Conservation (phyloP, 352 stramenopile species). For the Phytophthora boehmeriae region DNA sequence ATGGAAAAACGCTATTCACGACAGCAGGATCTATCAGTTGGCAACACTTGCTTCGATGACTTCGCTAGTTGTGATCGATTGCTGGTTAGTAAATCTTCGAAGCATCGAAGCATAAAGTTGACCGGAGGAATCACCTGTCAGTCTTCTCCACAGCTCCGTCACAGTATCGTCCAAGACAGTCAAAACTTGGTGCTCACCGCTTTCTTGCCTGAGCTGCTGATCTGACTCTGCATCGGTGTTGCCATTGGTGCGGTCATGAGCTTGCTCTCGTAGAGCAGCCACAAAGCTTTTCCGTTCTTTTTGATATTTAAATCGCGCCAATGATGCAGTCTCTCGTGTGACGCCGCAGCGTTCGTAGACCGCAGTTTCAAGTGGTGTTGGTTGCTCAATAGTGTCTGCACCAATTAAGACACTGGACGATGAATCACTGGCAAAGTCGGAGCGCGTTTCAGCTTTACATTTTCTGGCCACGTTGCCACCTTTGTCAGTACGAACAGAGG, state of each 20-base stretch:
- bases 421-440: not conserved
- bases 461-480: not conserved
- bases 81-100: constrained; percentile 5
- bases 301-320: constrained; percentile 39
- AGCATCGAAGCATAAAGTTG: constrained; percentile 30
- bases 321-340: constrained; percentile 21
- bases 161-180: constrained; percentile 9
- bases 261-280: constrained; percentile 18
- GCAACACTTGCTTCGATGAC: constrained; percentile 1
- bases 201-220: constrained; percentile 8
- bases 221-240: not conserved
- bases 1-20: not conserved
- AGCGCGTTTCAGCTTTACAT: not conserved
- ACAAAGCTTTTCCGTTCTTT: constrained; percentile 32
- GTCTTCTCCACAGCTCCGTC: constrained; percentile 28
- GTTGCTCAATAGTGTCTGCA: constrained; percentile 19
- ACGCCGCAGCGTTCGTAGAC: constrained; percentile 39
- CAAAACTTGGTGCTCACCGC: not conserved
- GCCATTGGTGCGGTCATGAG: not conserved
- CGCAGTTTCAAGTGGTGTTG: constrained; percentile 24
- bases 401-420: constrained; percentile 16
- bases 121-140: constrained; percentile 28
- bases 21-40: not conserved
- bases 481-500: not conserved
- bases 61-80: not conserved